Base-by-base conservation (phyloP, 1,284 basidiomycete genomes). In the Malassezia japonica region DNA sequence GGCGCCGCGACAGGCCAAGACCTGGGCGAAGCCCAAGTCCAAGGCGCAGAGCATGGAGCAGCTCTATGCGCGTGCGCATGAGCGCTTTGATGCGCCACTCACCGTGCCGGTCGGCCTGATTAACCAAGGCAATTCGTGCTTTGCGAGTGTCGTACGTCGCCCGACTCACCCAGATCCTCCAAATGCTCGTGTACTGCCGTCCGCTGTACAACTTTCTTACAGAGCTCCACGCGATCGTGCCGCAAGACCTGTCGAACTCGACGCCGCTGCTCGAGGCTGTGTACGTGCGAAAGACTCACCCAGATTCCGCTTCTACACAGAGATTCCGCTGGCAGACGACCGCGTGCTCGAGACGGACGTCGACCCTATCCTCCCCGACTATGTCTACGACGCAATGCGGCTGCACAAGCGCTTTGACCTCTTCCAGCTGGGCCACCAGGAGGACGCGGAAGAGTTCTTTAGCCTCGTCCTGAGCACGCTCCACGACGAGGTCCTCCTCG, bases 391-490 rank as follows among this genome's bases (percentile, higher is more conserved):
- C 57, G 89, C 88, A n/a, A 84, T 94, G 80, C 88, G 87, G 75
- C 83, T 85, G 75, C 90, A 91, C 78, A 88, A 87, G 75, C 80
- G 87, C 48, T 96, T 96, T 67, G 89, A 94, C 63, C 81, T 80
- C 48, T 95, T 96, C 87, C 59, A 89, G 80, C 82, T 86, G 28
- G 91, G 91, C 0, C 86, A 90, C 59, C 92, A 98, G 76, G 92
- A 98, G 75, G 92, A 98, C 57, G 92, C 92, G 0, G 91, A 98
- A 74, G 92, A 98, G 75, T 98, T 95, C 75, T 78, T 96, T n/a
- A 91, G 92, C 8, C 94, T 95, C 76, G 91, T 89, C 76, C 78
- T 96, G 37, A 90, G 95, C 72, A 88, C 89, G 0, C 77, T 98
- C 3, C 90, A 95, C 74, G 92, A 98, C 68, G 92, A 98, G 75